These are phyloP conservation scores for Gloeophyllum trabeum DNA, from an alignment of 768 basidiomycete species.

Conservation along the genomic window DNA sequence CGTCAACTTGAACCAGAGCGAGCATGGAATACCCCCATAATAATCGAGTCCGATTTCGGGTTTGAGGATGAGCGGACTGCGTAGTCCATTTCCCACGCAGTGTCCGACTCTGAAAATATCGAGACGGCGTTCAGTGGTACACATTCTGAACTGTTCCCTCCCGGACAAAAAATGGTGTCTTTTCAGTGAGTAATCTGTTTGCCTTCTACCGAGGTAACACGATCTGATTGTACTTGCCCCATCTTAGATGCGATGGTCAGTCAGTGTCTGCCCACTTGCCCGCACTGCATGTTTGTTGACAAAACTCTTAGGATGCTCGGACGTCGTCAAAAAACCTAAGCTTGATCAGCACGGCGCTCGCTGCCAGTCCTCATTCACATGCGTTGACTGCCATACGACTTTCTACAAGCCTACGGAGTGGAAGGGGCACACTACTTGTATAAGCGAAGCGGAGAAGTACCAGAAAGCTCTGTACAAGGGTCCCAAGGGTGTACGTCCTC, in stretches of 20 bases:
- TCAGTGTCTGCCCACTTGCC: background rate
- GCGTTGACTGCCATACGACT: constrained; percentile 82
- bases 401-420: constrained; percentile 70
- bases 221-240: background rate
- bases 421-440: constrained; percentile 75
- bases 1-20: too few species aligned
- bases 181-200: constrained; percentile 43
- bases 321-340: constrained; percentile 91
- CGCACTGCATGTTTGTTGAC: constrained; percentile 1
- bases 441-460: constrained; percentile 90
- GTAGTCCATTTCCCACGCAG: too few species aligned
- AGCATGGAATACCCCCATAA: too few species aligned
- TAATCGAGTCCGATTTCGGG: too few species aligned
- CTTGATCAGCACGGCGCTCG: constrained; percentile 64
- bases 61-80: too few species aligned
- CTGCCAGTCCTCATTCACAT: constrained; percentile 64
- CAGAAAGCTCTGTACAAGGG: constrained; percentile 82
- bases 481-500: constrained; percentile 37
- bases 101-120: too few species aligned
- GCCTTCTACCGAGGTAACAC: background rate
- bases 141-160: too few species aligned
- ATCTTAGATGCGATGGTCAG: constrained; percentile 13
- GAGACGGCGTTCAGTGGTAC: too few species aligned
- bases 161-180: too few species aligned
- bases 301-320: constrained; percentile 48